These are phyloP conservation scores for Pseudopyricularia cyperi DNA, from an alignment of 2,329 filamentous ascomycete genomes.

Conservation along the genomic window DNA sequence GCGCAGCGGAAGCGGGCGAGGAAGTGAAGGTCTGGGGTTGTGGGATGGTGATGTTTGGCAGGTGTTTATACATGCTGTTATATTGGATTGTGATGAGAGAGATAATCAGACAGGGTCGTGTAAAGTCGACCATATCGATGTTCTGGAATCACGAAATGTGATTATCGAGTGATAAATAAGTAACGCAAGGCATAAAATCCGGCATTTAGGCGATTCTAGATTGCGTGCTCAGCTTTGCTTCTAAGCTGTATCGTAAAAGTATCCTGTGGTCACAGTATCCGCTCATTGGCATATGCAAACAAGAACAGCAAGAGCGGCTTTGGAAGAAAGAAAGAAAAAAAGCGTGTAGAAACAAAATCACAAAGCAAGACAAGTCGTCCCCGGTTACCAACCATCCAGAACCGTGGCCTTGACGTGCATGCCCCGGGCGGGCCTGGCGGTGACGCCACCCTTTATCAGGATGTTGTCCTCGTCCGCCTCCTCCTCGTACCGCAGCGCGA, in stretches of 20 bases:
- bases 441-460: constrained; percentile 56
- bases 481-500: constrained; percentile 40
- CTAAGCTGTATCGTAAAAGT: not conserved
- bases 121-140: no score
- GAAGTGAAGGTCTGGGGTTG: constrained; percentile 19
- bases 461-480: constrained; percentile 55
- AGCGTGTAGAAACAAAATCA: no score
- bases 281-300: no score
- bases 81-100: not conserved
- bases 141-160: no score
- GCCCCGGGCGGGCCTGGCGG: constrained; percentile 59
- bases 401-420: constrained; percentile 55
- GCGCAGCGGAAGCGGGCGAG: constrained; percentile 55
- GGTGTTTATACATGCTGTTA: not conserved
- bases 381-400: constrained; percentile 50
- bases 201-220: no score
- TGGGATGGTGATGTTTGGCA: not conserved
- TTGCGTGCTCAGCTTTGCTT: not conserved
- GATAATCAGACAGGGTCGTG: not conserved
- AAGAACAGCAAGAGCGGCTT: no score
- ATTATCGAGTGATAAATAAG: no score
- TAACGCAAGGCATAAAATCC: no score
- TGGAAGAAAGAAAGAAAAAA: no score
- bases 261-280: not conserved
- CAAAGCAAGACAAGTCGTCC: not conserved